phyloP scores from a whole-genome alignment of 106 monocot species.

The Dendrobium catenatum region DNA sequence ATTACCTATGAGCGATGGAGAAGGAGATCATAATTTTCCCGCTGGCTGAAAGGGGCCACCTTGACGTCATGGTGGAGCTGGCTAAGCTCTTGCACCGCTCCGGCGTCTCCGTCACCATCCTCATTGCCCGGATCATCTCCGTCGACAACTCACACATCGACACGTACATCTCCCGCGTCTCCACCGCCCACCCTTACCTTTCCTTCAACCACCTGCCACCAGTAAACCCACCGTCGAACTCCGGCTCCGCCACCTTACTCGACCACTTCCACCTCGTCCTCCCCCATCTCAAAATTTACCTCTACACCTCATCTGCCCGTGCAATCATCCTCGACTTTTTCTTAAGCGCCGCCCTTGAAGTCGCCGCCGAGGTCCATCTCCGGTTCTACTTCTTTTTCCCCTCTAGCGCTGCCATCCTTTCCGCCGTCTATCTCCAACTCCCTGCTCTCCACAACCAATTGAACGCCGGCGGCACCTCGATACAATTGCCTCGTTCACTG shows the following conservation, averaged over 20 bases:
- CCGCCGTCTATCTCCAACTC: neutral
- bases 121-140: neutral
- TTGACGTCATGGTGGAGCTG: constrained; percentile 23
- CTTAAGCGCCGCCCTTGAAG: constrained; percentile 6
- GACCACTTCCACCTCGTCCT: neutral
- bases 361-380: constrained; percentile 5
- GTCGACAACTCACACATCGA: neutral
- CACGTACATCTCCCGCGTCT: constrained; percentile 7
- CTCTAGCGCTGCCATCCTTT: constrained; percentile 8
- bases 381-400: constrained; percentile 14
- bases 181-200: constrained; percentile 18
- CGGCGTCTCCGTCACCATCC: constrained; percentile 6
- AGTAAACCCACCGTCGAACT: neutral
- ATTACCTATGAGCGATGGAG: neutral
- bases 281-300: constrained; percentile 10
- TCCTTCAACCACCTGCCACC: constrained; percentile 14
- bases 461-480: neutral
- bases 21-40: constrained; percentile 18
- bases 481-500: constrained; percentile 21
- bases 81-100: constrained; percentile 15
- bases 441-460: neutral
- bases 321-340: constrained; percentile 16
- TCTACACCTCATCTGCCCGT: neutral
- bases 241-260: neutral
- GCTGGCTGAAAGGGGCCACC: constrained; percentile 21